A percentile compares a stretch with the other conserved stretches of the same genome.
These are phyloP conservation scores for Aeminium ludgeri DNA, from an alignment of 495 filamentous ascomycete species.

Conservation along the genomic window DNA sequence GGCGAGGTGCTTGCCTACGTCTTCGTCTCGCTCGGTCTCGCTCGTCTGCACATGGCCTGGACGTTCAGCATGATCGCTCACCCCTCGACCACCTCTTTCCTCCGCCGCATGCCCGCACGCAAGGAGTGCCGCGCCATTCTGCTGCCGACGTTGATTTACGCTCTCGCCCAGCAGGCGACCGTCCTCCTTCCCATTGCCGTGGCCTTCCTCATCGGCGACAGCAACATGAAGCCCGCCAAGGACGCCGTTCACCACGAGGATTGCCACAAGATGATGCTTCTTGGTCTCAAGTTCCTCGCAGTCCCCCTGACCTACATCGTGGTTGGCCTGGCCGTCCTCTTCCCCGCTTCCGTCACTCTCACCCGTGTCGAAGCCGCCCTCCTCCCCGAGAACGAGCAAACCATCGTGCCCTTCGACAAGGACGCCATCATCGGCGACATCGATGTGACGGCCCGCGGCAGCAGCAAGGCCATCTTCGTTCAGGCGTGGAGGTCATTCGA, in stretches of 20 bases:
- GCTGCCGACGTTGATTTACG: conserved; percentile 33
- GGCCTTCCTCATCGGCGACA: conserved; percentile 14
- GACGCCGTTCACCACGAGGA: conserved; percentile 17
- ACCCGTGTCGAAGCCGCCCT: conserved; percentile 56
- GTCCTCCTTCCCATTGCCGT: conserved; percentile 17
- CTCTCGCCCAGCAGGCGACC: conserved; percentile 25
- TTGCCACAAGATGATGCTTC: conserved; percentile 6
- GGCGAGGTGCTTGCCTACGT: conserved; percentile 21
- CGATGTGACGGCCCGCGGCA: conserved; percentile 28
- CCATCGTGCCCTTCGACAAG: conserved; percentile 63
- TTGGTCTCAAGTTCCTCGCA: conserved; percentile 23
- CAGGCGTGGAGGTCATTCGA: conserved; percentile 60
- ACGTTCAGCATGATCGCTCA: conserved; percentile 45
- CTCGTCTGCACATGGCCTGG: conserved; percentile 39
- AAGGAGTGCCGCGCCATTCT: conserved; percentile 32
- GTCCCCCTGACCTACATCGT: conserved; percentile 25
- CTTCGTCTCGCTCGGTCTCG: conserved; percentile 29
- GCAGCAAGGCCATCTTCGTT: conserved; percentile 46
- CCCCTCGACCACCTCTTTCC: conserved; percentile 32
- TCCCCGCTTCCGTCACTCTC: conserved; percentile 47
- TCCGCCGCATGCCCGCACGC: conserved; percentile 32
- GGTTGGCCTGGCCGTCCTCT: conserved; percentile 32
- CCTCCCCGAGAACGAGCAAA: conserved; percentile 49
- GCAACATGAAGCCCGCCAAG: conserved; percentile 4
- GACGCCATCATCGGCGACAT: conserved; percentile 39